Evolutionary conservation across 805 yeast species (phyloP), one percentile per base, ranked within the genome.

Genomic region (Debaryomyces castellii): DNA sequence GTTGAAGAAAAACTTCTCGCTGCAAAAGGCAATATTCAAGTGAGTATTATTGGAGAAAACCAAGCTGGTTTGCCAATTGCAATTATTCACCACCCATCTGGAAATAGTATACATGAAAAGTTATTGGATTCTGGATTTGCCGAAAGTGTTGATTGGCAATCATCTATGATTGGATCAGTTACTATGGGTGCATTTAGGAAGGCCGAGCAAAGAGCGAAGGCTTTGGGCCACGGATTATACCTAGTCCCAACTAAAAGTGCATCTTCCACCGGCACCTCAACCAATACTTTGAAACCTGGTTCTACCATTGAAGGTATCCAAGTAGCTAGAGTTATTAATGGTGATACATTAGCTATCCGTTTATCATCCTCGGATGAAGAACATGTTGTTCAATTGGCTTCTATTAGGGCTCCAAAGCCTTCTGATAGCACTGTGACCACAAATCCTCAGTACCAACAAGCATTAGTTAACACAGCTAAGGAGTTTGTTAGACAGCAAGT

Each of bases 61-160:
- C 77, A 83, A 43, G 64, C 74, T n/a, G 88, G 87, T 9, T 76
- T 82, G 22, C 77, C 84, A 7, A 69, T 84, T 44, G 87, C 76
- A 16, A 66, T 77, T 40, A 62, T 88, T 30, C 59, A 71, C 45
- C 92, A 87, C 58, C 89, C 95, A 25, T 85, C 87, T 4, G 96
- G 96, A 14, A 71, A 71, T 53, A 82, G 83, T 50, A 82, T 88
- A 54, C 81, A 85, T 47, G 86, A 82, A 52, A 78, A 80, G 51
- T 67, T 89, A 46, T 73, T 89, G 47, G 80, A 77, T 46, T 74
- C 73, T 45, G 96, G 96, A 9, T 72, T 84, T 24, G 96, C 85
- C 10, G 83, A 81, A 52, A 81, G 88, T 40, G 78, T 82, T 21
- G 96, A 89, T 61, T 84, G 92, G 89, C 96, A 89, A 60, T 80